Conservation (phyloP, 495 filamentous ascomycete species). For the Hypoxylon lenormandii region DNA sequence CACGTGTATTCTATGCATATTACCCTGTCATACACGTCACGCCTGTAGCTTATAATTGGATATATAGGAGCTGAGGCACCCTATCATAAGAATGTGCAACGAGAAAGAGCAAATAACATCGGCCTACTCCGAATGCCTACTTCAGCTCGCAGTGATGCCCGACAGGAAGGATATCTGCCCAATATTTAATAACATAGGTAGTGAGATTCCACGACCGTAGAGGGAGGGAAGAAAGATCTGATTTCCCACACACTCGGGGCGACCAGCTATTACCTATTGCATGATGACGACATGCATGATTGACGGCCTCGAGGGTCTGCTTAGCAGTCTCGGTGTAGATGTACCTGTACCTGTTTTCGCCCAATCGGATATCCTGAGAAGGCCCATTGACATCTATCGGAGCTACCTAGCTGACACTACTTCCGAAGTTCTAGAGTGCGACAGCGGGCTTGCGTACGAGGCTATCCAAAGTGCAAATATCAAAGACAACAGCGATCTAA, state of each 20-base stretch:
- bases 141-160: background rate
- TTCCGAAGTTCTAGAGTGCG: conserved; percentile 33
- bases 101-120: background rate
- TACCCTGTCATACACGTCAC: background rate
- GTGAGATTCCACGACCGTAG: too few species aligned
- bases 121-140: background rate
- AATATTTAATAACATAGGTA: background rate
- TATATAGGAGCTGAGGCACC: background rate
- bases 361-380: conserved; percentile 27
- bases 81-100: background rate
- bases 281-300: conserved; percentile 21
- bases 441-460: conserved; percentile 40
- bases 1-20: background rate
- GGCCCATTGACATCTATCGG: conserved; percentile 47
- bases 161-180: background rate
- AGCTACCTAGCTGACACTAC: conserved; percentile 42
- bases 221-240: background rate
- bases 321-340: conserved; percentile 29
- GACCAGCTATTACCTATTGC: background rate
- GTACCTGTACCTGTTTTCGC: conserved; percentile 27
- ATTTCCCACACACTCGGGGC: background rate
- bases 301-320: conserved; percentile 29
- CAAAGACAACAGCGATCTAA: conserved; percentile 51
- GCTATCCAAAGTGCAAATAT: conserved; percentile 48
- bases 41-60: background rate